Evolutionary conservation across 345 rosid genomes (phyloP), one percentile per base, ranked within the genome.

Genomic region (Eucalyptus regnans): DNA sequence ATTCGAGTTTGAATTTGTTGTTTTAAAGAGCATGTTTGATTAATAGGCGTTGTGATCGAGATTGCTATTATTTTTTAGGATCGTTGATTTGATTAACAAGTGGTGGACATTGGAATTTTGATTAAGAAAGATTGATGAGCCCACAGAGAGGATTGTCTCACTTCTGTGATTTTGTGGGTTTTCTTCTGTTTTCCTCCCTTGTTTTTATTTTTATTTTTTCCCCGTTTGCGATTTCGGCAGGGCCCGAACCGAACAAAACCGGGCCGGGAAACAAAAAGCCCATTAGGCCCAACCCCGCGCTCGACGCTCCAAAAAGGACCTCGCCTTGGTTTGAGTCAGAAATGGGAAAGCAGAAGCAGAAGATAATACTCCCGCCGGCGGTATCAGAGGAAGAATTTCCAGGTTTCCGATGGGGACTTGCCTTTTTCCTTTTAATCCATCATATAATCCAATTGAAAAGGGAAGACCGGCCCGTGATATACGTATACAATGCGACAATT

Each of bases 371-470:
- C 86, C 97, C 99, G 46, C 99, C 99, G 90, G 99, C 94, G n/a
- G 51, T 95, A 51, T 48, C 92, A 3, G 97, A 96, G 27, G 96
- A 97, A 12, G 58, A 97, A 98, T 13, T 91, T 97, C 51, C 96
- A 92, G 68, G 93, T 95, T 76, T 96, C 99, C 50, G 99, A 96
- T 43, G 99, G 96, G 43, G 99, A 96, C 91, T 56, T 94, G 84
- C 90, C 93, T 52, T 52, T 52, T 52, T 52, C 58, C 58, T 52
- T 52, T 52, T 52, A 52, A 96, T 97, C 62, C 91, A 87, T 5
- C 92, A 96, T n/a, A 96, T 96, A 62, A 29, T 62, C 68, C 68
- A 29, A 6, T 62, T 62, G 46, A 37, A 37, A 18, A 76, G 46
- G 6, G 27, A 76, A 76, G 83, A 50, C 44, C 1, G 44, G 17